These are phyloP conservation scores for Elsinoe ampelina DNA, from an alignment of 2,329 filamentous ascomycete genomes.

Conservation along the genomic window DNA sequence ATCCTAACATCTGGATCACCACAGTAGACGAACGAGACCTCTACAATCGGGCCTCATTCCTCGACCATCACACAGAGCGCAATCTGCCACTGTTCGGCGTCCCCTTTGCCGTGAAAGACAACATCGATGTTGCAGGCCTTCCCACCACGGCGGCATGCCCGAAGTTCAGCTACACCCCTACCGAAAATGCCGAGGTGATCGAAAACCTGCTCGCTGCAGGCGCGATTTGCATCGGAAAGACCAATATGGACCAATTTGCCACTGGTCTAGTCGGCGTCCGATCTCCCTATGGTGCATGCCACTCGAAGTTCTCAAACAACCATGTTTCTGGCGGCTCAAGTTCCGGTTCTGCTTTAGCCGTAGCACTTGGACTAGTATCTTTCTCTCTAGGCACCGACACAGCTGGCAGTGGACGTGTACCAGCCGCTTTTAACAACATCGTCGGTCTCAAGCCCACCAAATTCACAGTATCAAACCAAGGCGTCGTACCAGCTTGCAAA, in stretches of 20 bases:
- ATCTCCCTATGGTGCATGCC: constrained; percentile 48
- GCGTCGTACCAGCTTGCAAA: constrained; percentile 47
- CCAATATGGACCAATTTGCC: constrained; percentile 54
- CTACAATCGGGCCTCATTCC: neutral
- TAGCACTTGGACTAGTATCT: constrained; percentile 44
- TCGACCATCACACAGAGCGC: constrained; percentile 3
- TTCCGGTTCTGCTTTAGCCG: constrained; percentile 46
- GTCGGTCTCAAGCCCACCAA: constrained; percentile 44
- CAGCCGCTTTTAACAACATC: constrained; percentile 45
- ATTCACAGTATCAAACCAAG: constrained; percentile 41
- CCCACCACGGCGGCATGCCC: constrained; percentile 46
- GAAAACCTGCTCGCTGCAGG: constrained; percentile 42
- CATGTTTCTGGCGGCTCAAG: constrained; percentile 50
- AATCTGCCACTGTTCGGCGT: constrained; percentile 43
- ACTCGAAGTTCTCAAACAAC: constrained; percentile 42
- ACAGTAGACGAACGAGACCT: constrained; percentile 31
- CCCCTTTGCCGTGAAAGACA: constrained; percentile 50
- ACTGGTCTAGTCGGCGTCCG: constrained; percentile 52
- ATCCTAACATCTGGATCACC: constrained; percentile 46
- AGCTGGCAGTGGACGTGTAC: constrained; percentile 45
- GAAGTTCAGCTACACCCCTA: constrained; percentile 40
- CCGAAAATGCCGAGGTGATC: constrained; percentile 43
- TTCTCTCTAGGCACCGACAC: constrained; percentile 51
- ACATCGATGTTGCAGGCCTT: constrained; percentile 43
- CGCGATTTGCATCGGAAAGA: constrained; percentile 51